A percentile compares a stretch with the other conserved stretches of the same genome.
phyloP scores from a whole-genome alignment of 1,284 basidiomycete genomes.

The Sanghuangporus baumii region DNA sequence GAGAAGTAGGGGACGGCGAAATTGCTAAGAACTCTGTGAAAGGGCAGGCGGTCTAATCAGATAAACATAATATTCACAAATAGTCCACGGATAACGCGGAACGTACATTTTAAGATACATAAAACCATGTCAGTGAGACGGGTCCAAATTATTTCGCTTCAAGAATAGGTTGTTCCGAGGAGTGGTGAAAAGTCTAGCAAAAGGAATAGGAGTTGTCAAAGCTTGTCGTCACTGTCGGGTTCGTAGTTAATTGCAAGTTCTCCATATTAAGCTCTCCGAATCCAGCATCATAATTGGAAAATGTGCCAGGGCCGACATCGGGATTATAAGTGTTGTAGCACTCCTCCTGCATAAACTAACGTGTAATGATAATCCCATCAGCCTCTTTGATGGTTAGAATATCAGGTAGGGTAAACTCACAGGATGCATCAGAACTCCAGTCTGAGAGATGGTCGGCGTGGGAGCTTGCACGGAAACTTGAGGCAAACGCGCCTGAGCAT shows the following conservation, averaged over 20 bases:
- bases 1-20: neutral
- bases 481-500: neutral
- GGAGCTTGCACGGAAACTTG: neutral
- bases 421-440: neutral
- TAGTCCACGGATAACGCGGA: neutral
- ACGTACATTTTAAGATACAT: neutral
- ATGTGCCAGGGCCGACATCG: neutral
- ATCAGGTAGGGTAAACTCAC: neutral
- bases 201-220: neutral
- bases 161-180: neutral
- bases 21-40: neutral
- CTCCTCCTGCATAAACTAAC: neutral
- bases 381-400: neutral
- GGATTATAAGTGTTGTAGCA: neutral
- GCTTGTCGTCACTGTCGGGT: neutral
- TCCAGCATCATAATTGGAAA: neutral
- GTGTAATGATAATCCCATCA: neutral
- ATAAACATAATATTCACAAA: neutral
- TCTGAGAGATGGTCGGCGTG: neutral
- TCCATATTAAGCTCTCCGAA: neutral
- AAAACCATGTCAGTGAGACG: neutral
- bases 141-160: neutral
- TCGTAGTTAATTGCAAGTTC: neutral
- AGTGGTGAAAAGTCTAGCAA: neutral
- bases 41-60: neutral